A percentile compares a stretch with the other conserved stretches of the same genome.
These are phyloP conservation scores for Pachyrhizus erosus DNA, from an alignment of 306 rosid genomes.

Conservation along the genomic window DNA sequence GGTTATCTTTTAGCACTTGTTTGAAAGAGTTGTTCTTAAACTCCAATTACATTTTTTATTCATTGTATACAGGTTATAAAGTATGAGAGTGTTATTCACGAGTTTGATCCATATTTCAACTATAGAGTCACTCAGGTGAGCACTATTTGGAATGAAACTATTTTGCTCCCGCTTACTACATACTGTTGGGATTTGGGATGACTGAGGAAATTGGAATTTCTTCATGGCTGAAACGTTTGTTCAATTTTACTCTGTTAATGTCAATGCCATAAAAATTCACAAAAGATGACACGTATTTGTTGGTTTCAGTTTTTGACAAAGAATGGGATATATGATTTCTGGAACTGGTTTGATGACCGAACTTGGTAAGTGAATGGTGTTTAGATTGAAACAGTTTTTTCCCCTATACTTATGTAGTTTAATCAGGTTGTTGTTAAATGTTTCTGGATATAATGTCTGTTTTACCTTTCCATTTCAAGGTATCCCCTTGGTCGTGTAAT, in stretches of 20 bases:
- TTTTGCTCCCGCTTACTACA: conserved; percentile 1
- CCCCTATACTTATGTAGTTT: conserved; percentile 4
- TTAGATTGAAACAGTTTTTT: conserved; percentile 3
- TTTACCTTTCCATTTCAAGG: conserved; percentile 56
- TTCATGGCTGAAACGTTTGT: conserved; percentile 3
- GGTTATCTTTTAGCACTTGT: conserved; percentile 19
- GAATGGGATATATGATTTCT: conserved; percentile 96
- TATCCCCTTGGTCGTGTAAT: conserved; percentile 99
- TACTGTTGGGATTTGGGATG: conserved; percentile 16
- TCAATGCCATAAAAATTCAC: conserved; percentile 17
- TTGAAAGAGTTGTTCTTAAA: conserved; percentile 19
- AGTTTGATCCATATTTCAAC: conserved; percentile 98
- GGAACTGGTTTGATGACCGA: conserved; percentile 99
- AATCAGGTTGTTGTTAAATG: conserved; percentile 34
- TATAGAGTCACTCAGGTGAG: conserved; percentile 99
- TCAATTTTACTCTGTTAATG: conserved; percentile 20
- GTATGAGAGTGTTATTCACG: conserved; percentile 98
- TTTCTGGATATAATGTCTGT: conserved; percentile 27
- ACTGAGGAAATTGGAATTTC: conserved; percentile 6
- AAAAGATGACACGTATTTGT: conserved; percentile 48
- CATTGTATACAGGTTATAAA: conserved; percentile 82
- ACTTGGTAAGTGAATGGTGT: conserved; percentile 72
- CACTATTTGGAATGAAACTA: conserved; percentile 39
- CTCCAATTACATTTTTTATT: conserved; percentile 26
- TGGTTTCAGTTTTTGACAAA: conserved; percentile 88